Percentiles rank a stretch among this genome's conserved stretches.
Conservation (phyloP, 495 filamentous ascomycete species). For the Pseudomonodictys pantanalensis region DNA sequence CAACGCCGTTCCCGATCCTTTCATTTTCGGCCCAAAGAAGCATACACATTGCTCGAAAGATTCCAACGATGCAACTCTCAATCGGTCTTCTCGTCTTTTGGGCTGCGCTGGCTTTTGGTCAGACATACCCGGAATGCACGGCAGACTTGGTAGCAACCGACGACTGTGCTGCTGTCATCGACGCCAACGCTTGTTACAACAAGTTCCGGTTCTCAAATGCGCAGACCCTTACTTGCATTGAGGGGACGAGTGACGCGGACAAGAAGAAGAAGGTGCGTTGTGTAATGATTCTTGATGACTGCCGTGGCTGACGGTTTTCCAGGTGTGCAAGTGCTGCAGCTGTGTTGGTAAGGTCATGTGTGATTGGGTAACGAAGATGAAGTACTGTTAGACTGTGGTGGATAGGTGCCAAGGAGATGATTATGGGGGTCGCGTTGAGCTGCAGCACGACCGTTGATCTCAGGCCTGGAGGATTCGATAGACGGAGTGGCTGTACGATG, state of each 20-base stretch:
- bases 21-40: too few relatives aligned
- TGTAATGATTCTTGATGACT: background rate
- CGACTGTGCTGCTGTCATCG: slow-evolving; percentile 26
- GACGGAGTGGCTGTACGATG: too few relatives aligned
- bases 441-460: background rate
- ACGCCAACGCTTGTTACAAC: slow-evolving; percentile 33
- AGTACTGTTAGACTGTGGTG: slow-evolving; percentile 4
- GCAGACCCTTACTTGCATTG: slow-evolving; percentile 20
- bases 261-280: slow-evolving; percentile 18
- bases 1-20: too few relatives aligned
- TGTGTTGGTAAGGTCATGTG: slow-evolving; percentile 26
- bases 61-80: slow-evolving; percentile 22
- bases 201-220: slow-evolving; percentile 13
- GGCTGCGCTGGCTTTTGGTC: slow-evolving; percentile 1
- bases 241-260: slow-evolving; percentile 21
- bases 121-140: slow-evolving; percentile 18
- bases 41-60: too few relatives aligned
- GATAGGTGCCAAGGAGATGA: background rate
- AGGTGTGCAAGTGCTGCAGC: slow-evolving; percentile 30
- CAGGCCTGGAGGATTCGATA: background rate
- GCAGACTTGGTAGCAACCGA: slow-evolving; percentile 17
- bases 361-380: slow-evolving; percentile 10
- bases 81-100: slow-evolving; percentile 8
- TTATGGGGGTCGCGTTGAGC: too few relatives aligned
- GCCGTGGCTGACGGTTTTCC: background rate